Percentiles rank a stretch among this genome's conserved stretches.
These are phyloP conservation scores for Dioszegia aurantiaca DNA, from an alignment of 768 basidiomycete genomes.

Conservation along the genomic window DNA sequence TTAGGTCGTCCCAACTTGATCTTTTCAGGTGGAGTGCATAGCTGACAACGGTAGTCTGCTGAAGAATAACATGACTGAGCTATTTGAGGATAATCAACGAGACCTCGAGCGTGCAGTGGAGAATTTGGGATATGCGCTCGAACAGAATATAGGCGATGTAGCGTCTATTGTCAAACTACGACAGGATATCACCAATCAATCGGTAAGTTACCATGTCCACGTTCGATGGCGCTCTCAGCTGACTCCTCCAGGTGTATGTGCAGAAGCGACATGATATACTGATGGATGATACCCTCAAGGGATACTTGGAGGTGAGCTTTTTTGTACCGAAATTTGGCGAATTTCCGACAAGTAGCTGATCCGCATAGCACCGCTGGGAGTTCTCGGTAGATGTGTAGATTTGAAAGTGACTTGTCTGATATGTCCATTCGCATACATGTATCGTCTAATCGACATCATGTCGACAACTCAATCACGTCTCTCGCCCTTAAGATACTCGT, in stretches of 20 bases:
- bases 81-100: conserved; percentile 96
- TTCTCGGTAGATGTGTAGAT: conserved; percentile 9
- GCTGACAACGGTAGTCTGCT: conserved; percentile 57
- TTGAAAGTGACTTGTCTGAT: too few relatives aligned
- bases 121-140: conserved; percentile 85
- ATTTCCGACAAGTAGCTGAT: not conserved
- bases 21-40: not conserved
- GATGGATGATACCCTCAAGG: conserved; percentile 87
- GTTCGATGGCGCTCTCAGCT: not conserved
- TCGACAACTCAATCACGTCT: too few relatives aligned
- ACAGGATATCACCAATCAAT: conserved; percentile 93
- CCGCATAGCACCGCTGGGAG: conserved; percentile 4
- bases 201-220: conserved; percentile 58
- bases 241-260: conserved; percentile 66
- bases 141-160: conserved; percentile 75
- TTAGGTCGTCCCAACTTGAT: conserved; percentile 4
- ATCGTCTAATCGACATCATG: too few relatives aligned
- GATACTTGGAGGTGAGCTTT: conserved; percentile 67
- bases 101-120: conserved; percentile 94
- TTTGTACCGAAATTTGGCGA: not conserved
- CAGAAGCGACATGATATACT: conserved; percentile 94
- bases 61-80: conserved; percentile 83
- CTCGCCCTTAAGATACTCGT: too few relatives aligned
- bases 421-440: too few relatives aligned
- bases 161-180: conserved; percentile 76